These are phyloP conservation scores for Ceratobasidium sp. DNA, from an alignment of 1,284 basidiomycete species.

Conservation along the genomic window DNA sequence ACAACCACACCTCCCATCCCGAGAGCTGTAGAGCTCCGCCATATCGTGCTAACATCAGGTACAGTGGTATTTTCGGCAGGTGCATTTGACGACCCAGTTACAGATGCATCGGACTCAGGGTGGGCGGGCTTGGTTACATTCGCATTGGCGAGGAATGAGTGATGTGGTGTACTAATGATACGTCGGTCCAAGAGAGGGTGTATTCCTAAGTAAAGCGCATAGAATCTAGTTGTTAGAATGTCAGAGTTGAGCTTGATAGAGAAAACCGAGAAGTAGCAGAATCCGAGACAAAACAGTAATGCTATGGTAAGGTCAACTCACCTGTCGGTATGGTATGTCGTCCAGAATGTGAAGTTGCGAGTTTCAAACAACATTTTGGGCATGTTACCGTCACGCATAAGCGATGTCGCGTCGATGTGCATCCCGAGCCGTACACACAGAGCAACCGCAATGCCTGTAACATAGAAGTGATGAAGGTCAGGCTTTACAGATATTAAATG, in stretches of 20 bases:
- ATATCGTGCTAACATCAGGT: background rate
- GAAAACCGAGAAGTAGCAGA: background rate
- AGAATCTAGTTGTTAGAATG: background rate
- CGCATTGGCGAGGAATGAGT: background rate
- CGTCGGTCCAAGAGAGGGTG: slow-evolving; percentile 4
- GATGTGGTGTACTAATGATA: slow-evolving; percentile 6
- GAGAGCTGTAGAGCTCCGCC: slow-evolving; percentile 7
- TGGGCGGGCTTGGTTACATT: background rate
- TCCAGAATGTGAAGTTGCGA: slow-evolving; percentile 7
- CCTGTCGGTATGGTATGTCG: slow-evolving; percentile 2
- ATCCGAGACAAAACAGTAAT: background rate
- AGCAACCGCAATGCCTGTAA: slow-evolving; percentile 7
- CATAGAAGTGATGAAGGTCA: background rate
- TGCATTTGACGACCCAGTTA: background rate
- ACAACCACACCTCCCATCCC: background rate
- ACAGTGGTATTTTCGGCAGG: background rate
- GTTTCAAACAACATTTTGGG: slow-evolving; percentile 12
- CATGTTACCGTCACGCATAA: background rate
- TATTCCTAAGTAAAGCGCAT: background rate
- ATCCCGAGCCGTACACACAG: slow-evolving; percentile 10
- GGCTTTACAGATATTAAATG: background rate
- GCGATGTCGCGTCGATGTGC: slow-evolving; percentile 7
- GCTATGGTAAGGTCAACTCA: background rate
- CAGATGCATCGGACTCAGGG: no score
- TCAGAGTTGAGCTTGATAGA: background rate